Evolutionary conservation across 2,329 filamentous ascomycete genomes (phyloP), one percentile per base, ranked within the genome.

Genomic region (Exophiala dermatitidis): DNA sequence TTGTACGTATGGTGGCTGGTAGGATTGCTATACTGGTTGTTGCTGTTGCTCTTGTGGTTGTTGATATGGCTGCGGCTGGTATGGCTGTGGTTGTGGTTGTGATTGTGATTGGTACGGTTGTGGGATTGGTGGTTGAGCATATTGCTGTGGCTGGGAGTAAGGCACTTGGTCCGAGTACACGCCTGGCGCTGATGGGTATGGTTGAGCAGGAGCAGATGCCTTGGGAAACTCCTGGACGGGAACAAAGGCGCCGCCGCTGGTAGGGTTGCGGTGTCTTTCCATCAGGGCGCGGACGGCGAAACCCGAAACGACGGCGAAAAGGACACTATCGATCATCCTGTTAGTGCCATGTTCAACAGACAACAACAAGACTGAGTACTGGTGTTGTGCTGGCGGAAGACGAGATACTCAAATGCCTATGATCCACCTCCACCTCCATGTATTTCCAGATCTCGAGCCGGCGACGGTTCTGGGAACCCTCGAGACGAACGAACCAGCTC

Each of bases 221-320:
- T 41, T 41, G 38, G 38, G 38, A 41, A 12, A 45, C 30, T 45
- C 42, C n/a, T 45, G 42, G 28, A 45, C 42, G 10, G 6, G 28
- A 3, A 45, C 42, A 32, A 32, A 31, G 42, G 4, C 19, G 6
- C 4, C 28, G 30, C 30, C n/a, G 42, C 28, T 31, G 8, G 6
- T 30, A 6, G 42, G 3, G 5, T 31, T 32, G 7, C 12, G 28
- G 28, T 19, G 28, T 5, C n/a, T 45, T 30, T 19, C n/a, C 42
- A 46, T 32, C 44, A 36, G 10, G n/a, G 30, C 12, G 32, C 26
- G 12, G 44, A 46, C 37, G 8, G 37, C 29, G 7, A 46, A 34
- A 9, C n/a, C 44, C n/a, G 44, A 36, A 4, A 28, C 41, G 42
- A 56, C 29, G 28, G 34, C 30, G 45, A 37, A 48, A 28, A 37